phyloP scores from a whole-genome alignment of 148 eudicot genomes.

The Chenopodium formosanum region DNA sequence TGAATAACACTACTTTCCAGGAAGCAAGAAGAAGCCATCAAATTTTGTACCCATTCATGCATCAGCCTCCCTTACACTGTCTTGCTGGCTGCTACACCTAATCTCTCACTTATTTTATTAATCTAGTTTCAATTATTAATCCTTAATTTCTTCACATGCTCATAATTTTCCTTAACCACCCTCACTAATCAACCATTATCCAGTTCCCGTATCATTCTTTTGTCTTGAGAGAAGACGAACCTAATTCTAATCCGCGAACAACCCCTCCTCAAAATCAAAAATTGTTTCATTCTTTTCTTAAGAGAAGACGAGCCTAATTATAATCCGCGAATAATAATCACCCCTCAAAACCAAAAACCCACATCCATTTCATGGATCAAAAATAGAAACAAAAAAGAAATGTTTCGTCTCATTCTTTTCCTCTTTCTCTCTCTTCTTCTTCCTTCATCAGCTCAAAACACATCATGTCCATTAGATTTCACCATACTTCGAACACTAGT shows the following conservation, averaged over 20 bases:
- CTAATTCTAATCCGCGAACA: too few relatives aligned
- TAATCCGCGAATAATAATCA: too few relatives aligned
- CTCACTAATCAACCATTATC: background rate
- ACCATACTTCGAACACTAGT: constrained; percentile 25
- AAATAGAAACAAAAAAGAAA: background rate
- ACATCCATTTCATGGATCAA: background rate
- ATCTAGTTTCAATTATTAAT: background rate
- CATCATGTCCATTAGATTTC: constrained; percentile 63
- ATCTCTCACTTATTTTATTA: too few relatives aligned
- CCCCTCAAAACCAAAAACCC: background rate
- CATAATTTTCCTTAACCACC: background rate
- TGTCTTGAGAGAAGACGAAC: too few relatives aligned
- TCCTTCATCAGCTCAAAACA: constrained; percentile 16
- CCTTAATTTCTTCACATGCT: background rate
- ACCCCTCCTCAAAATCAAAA: too few relatives aligned
- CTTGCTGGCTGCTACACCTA: background rate
- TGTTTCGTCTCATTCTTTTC: background rate
- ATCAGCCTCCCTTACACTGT: background rate
- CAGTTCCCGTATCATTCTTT: too few relatives aligned
- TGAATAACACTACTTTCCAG: background rate
- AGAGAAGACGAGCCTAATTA: too few relatives aligned
- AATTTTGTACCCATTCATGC: background rate
- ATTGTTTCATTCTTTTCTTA: background rate
- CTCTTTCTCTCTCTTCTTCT: background rate
- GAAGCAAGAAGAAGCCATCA: background rate